phyloP scores from a whole-genome alignment of 1,139 yeast genomes.

The Keqinozyma sinolaborantium region DNA sequence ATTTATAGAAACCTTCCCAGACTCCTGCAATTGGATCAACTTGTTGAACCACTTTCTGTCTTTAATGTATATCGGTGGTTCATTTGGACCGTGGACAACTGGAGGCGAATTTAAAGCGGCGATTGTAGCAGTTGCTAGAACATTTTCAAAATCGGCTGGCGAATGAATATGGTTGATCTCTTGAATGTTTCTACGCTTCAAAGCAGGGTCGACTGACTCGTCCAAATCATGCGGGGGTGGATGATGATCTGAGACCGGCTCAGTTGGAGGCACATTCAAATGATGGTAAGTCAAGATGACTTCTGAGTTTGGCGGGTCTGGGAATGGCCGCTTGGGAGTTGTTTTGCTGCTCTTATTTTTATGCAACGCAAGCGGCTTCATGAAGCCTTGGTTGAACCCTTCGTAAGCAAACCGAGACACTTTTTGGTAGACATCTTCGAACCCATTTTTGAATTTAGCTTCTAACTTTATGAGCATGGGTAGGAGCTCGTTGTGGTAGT shows the following conservation, averaged over 20 bases:
- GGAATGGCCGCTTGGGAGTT: not conserved
- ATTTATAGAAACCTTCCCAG: constrained; percentile 23
- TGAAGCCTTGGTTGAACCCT: constrained; percentile 28
- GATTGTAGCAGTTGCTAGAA: constrained; percentile 29
- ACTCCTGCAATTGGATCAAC: constrained; percentile 27
- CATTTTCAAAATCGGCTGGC: constrained; percentile 26
- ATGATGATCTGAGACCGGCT: not conserved
- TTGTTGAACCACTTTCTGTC: constrained; percentile 42
- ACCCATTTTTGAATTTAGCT: constrained; percentile 25
- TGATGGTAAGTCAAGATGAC: constrained; percentile 1
- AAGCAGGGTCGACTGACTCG: constrained; percentile 28
- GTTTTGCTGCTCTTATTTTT: constrained; percentile 5
- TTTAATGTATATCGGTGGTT: constrained; percentile 23
- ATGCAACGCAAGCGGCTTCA: constrained; percentile 18
- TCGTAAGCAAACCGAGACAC: constrained; percentile 33
- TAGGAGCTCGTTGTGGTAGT: constrained; percentile 37
- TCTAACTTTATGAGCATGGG: constrained; percentile 30
- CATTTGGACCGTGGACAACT: constrained; percentile 20
- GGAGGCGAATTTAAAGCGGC: constrained; percentile 34
- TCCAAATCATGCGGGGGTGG: constrained; percentile 10
- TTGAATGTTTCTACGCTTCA: constrained; percentile 16
- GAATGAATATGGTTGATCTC: constrained; percentile 7
- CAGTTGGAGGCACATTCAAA: constrained; percentile 1
- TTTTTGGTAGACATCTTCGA: constrained; percentile 26
- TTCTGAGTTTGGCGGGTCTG: not conserved